Percentiles rank a stretch among this genome's conserved stretches.
These are phyloP conservation scores for Torulaspora delbrueckii DNA, from an alignment of 805 yeast species.

Conservation along the genomic window DNA sequence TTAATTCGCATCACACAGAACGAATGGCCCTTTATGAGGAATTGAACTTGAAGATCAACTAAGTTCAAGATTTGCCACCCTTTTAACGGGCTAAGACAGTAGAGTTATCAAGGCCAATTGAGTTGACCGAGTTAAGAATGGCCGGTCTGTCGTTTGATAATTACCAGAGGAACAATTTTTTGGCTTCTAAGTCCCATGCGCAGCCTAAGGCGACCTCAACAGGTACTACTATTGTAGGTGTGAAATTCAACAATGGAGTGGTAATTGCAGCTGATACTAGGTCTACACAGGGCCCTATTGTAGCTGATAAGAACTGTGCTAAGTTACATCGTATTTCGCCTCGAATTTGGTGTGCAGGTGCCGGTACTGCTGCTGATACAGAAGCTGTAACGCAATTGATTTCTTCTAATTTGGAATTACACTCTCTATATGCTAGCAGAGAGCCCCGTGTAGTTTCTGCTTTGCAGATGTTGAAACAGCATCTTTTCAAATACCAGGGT, in stretches of 20 bases:
- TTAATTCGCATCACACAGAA: not conserved
- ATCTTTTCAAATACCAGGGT: constrained; percentile 94
- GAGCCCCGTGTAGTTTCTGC: constrained; percentile 93
- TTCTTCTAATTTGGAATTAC: constrained; percentile 85
- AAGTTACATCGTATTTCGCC: constrained; percentile 88
- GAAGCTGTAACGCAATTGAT: constrained; percentile 96
- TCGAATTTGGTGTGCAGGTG: constrained; percentile 98
- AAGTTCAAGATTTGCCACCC: constrained; percentile 13
- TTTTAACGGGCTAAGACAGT: not conserved
- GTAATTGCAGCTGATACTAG: constrained; percentile 98
- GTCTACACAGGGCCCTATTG: constrained; percentile 94
- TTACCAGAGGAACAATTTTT: constrained; percentile 78
- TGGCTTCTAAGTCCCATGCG: constrained; percentile 62
- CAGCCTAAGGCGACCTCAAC: constrained; percentile 91
- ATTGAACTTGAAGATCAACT: not conserved
- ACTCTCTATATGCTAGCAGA: constrained; percentile 75
- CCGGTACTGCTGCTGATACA: constrained; percentile 99
- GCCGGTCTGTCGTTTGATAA: constrained; percentile 91
- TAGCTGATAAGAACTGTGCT: constrained; percentile 97
- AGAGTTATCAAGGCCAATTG: constrained; percentile 3
- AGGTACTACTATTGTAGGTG: constrained; percentile 99
- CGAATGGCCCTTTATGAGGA: not conserved
- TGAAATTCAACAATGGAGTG: constrained; percentile 88
- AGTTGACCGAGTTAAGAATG: constrained; percentile 41
- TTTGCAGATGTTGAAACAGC: constrained; percentile 88